Base-by-base conservation (phyloP, 768 basidiomycete species). In the Terana coerulea region DNA sequence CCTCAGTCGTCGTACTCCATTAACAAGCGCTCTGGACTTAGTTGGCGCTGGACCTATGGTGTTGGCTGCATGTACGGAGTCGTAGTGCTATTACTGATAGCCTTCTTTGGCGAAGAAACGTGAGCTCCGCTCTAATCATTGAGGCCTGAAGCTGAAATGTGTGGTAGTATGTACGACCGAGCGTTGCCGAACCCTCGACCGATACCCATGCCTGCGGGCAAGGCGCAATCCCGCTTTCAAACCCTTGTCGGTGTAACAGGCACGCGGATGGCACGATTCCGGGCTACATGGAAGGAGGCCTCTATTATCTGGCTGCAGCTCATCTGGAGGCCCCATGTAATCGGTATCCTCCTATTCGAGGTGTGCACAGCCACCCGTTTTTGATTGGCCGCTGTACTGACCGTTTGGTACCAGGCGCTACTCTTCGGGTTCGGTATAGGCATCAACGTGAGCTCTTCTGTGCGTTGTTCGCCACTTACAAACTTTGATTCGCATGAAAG, bases 41-140 rank as follows among this genome's bases (percentile, higher is more conserved):
- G 71, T 45, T 85, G 80, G 80, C 65, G 82, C 42, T 85, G 83
- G 83, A 72, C 81, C 17, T 86, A 86, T 53, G 83, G 81, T 14
- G 79, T 83, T 29, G 85, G 80, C 0, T 78, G 74, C 29, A 75
- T 85, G 19, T 87, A 85, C 59, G 71, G 72, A 3, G 68, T 70
- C 2, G 55, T 82, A 11, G 81, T 87, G 3, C 72, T 85, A 4
- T 37, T 76, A 8, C 60, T 85, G 14, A 83, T 87, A 43, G 65
- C 70, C 1, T 69, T 86, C 49, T 80, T 86, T 57, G 74, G 77
- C 68, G 78, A 84, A 55, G 85, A 88, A 64, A 86, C 84, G 83
- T 83, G 60, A 45, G 76, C 57, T 25, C 25, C 5, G 24, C 12
- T 22, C n/a, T 19, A 5, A 19, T 37, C 33, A 26, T 2, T 8